phyloP scores from a whole-genome alignment of 495 filamentous ascomycete species.

The Aspergillus steynii region DNA sequence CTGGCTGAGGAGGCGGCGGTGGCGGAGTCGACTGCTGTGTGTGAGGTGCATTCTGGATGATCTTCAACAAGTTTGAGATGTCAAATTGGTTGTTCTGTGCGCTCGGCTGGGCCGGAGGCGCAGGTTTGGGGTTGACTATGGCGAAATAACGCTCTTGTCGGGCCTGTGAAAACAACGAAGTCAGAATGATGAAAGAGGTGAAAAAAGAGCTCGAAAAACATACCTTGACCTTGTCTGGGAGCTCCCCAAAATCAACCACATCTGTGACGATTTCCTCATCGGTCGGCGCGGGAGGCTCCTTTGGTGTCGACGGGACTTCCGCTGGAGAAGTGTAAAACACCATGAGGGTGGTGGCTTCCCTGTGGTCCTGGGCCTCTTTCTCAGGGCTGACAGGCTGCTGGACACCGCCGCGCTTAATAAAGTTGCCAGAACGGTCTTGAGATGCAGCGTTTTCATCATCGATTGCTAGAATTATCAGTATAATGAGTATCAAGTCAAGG shows the following conservation, averaged over 20 bases:
- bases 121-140: conserved; percentile 37
- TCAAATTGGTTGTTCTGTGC: conserved; percentile 38
- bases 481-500: background rate
- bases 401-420: conserved; percentile 63
- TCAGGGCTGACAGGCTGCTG: conserved; percentile 61
- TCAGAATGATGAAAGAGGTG: conserved; percentile 3
- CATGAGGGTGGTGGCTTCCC: conserved; percentile 80
- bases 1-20: conserved; percentile 21
- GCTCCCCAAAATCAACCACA: conserved; percentile 47
- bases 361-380: conserved; percentile 64
- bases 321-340: conserved; percentile 70
- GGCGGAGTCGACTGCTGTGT: conserved; percentile 35
- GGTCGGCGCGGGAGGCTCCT: conserved; percentile 61
- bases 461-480: conserved; percentile 42
- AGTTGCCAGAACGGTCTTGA: conserved; percentile 55
- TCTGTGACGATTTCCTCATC: conserved; percentile 36
- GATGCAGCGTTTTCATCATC: conserved; percentile 57
- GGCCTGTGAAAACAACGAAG: conserved; percentile 26
- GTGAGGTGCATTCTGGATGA: conserved; percentile 40
- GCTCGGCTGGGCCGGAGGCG: conserved; percentile 28
- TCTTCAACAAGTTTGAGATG: conserved; percentile 48
- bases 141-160: conserved; percentile 49
- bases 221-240: conserved; percentile 51
- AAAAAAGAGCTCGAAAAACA: conserved; percentile 8
- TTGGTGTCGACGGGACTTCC: conserved; percentile 76